Evolutionary conservation across 257 asterid species (phyloP).

Genomic region (Solanum neorickii): DNA sequence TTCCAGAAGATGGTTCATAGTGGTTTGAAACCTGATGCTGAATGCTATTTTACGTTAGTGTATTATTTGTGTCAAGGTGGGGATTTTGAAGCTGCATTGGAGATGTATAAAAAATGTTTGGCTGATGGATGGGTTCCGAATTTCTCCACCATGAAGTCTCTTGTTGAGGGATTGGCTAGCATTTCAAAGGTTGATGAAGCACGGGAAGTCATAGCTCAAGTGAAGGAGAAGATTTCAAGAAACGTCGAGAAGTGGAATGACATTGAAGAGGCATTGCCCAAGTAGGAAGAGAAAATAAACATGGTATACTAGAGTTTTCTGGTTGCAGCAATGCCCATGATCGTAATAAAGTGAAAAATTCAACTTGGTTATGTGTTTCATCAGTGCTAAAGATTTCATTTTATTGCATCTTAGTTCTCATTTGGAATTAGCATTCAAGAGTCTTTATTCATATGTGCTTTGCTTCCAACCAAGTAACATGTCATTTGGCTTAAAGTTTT

Average conservation of each 20-base stretch:
- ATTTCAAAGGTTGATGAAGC: constrained; percentile 55
- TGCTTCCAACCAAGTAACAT: background rate
- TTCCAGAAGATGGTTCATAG: constrained; percentile 36
- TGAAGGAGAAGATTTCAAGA: constrained; percentile 47
- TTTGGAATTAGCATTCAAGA: background rate
- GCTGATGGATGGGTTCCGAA: constrained; percentile 61
- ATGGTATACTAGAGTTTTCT: constrained; percentile 1
- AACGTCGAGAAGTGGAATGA: constrained; percentile 51
- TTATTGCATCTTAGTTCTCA: background rate
- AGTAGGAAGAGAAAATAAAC: constrained; percentile 20
- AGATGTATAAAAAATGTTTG: constrained; percentile 37
- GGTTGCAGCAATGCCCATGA: background rate
- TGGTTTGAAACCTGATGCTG: constrained; percentile 33
- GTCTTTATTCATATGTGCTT: background rate
- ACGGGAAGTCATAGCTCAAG: constrained; percentile 30
- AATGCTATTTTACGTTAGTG: constrained; percentile 55
- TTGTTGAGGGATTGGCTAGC: constrained; percentile 62
- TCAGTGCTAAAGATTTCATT: background rate
- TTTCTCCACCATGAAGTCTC: constrained; percentile 51
- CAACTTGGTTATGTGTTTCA: background rate
- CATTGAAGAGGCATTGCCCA: constrained; percentile 50
- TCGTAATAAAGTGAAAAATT: background rate
- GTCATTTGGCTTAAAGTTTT: background rate
- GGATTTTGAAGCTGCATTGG: constrained; percentile 55
- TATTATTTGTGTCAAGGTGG: constrained; percentile 42